Base-by-base conservation (phyloP, 2,329 filamentous ascomycete species). In the Calycina herbarum region DNA sequence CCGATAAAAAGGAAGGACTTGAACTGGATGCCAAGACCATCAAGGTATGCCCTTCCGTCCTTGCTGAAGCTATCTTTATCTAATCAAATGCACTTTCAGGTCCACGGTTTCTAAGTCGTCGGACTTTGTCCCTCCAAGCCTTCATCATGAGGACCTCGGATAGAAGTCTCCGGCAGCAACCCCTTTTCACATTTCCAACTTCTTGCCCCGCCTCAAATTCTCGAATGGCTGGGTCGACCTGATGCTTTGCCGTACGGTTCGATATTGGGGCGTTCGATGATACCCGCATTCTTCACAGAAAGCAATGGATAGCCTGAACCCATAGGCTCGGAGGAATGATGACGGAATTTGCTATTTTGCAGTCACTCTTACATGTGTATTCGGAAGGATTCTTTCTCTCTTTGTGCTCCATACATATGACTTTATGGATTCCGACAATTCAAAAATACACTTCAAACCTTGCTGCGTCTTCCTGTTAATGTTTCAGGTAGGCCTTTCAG, bases 21-120 rank as follows among this genome's bases (percentile, higher is more conserved):
- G 93, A 92, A 81, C 89, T 97, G 78, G 93, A 97, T 82, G 86
- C 89, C 81, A 96, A 97, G 88, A 96, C 90, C 82, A 97, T 98
- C 84, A 97, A 98, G 87, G 92, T 94, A 77, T 75, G 69, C 62
- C 60, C 11, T 31, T 27, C 61, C 27, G 45, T 45, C 5, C 20
- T 20, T 61, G 33, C 17, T 10, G 10, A 51, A 15, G 13, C 33
- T 6, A 31, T 11, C 40, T 38, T 4, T 17, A 11, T 29, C 62
- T 71, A 57, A 66, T 62, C 57, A 62, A 51, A 51, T 38, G 10
- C 35, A 67, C 57, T 57, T 54, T 54, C 61, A 82, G 80, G 83
- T 86, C 81, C 85, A 87, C 80, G 85, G 89, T 79, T 88, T 87
- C 81, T 87, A 86, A 83, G 76, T 74, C 74, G 73, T 73, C 77